Evolutionary conservation across 2,329 filamentous ascomycete genomes (phyloP).

Genomic region (Dactylellina parvicollis): DNA sequence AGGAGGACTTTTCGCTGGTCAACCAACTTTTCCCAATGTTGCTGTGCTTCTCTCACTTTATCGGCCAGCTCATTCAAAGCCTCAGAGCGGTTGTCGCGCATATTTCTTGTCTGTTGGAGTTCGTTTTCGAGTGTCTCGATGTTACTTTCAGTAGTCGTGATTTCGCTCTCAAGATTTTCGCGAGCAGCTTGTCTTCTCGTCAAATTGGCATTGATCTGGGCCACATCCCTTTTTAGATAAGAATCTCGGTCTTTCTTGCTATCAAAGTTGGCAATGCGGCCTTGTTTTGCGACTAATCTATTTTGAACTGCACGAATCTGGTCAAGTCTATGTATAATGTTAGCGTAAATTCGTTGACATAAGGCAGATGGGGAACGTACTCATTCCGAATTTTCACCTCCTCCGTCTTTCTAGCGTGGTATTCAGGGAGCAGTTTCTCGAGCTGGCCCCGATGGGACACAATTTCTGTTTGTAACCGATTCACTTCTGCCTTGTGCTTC

Average conservation of each 20-base stretch:
- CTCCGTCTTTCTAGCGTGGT: conserved; percentile 75
- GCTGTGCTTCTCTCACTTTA: conserved; percentile 78
- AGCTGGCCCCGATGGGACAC: conserved; percentile 79
- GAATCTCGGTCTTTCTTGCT: conserved; percentile 88
- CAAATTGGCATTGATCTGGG: conserved; percentile 79
- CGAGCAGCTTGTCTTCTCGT: conserved; percentile 84
- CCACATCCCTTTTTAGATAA: conserved; percentile 81
- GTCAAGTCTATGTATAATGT: conserved; percentile 67
- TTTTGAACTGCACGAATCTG: conserved; percentile 78
- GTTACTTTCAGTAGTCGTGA: conserved; percentile 74
- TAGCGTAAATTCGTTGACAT: not conserved
- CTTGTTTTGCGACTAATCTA: conserved; percentile 90
- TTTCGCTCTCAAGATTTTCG: conserved; percentile 85
- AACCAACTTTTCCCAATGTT: conserved; percentile 78
- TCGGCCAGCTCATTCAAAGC: conserved; percentile 77
- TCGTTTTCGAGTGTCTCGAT: conserved; percentile 79
- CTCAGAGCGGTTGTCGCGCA: conserved; percentile 80
- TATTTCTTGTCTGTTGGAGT: conserved; percentile 74
- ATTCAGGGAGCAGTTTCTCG: conserved; percentile 77
- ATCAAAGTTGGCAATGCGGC: conserved; percentile 83
- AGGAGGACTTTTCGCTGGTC: conserved; percentile 89
- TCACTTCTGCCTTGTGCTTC: conserved; percentile 76
- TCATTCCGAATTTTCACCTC: conserved; percentile 77
- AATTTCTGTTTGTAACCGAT: conserved; percentile 78
- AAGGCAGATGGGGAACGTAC: conserved; percentile 5